Base-by-base conservation (phyloP, 169 alveolate species). In the Plasmodium vivax region DNA sequence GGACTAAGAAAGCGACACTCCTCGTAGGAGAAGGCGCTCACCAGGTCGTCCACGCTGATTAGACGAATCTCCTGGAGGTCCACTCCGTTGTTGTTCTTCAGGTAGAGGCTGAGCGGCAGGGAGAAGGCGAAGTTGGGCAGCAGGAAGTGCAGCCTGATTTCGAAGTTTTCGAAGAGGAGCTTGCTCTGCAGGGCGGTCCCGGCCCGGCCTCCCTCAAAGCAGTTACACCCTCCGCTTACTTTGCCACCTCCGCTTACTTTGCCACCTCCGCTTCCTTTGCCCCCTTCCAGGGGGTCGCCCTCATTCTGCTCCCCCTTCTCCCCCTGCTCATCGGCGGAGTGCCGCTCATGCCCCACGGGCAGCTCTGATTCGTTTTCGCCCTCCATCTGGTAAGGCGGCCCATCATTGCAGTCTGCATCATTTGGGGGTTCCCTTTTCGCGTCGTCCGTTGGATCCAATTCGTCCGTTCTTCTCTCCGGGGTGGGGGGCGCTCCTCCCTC, bases 111-210 rank as follows among this genome's bases (percentile, higher is more conserved):
- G 30, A 85, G 27, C 7, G 93, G 87, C 38, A 85, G 38, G 12
- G 93, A 74, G 62, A 85, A 85, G 77, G 93, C 84, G 58, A 85
- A 85, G 58, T 85, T 85, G 79, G 93, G 93, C 12, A 85, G 68
- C 41, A 85, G 74, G 38, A 85, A 85, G 41, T 85, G 93, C 34
- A 85, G 51, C n/a, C 93, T 73, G 7, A 75, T 74, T 85, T 85
- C 93, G 68, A 45, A 85, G 10, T 85, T 73, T 14, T 85, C 41
- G 43, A 85, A 85, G 12, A 19, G 54, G 8, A 16, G 34, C 12
- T 56, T 82, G 34, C 34, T 32, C 56, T 32, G 80, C 9, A 32
- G 47, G 47, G 41, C 16, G 45, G 30, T 83, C 38, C 56, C 8
- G 43, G 36, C 41, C 56, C 1, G 36, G n/a, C 16, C 14, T 79